Base-by-base conservation (phyloP, 176 grass and related monocot species). In the Phyllostachys edulis region DNA sequence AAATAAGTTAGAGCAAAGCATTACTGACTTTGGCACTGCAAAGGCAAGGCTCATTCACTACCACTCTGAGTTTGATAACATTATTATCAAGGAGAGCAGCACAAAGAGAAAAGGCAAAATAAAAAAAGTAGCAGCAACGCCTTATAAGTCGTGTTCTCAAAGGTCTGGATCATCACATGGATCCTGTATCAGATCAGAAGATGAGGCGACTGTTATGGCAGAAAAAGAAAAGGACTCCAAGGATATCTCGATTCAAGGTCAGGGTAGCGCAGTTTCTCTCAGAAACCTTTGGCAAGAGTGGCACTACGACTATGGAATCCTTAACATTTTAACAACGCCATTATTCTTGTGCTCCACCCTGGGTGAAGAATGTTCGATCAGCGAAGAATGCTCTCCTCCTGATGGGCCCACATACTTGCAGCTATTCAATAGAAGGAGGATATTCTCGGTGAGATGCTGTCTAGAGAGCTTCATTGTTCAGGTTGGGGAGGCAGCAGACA, bases 11-110 rank as follows among this genome's bases (percentile, higher is more conserved):
- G 89, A 95, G 71, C 66, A 92, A 63, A 93, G 92, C 70, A 93
- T 98, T 74, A 27, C 89, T 3, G 76, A 90, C 1, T 93, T 74
- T 27, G 91, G 96, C 1, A 93, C 82, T 49, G 92, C 91, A 6
- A 98, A 98, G 80, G 92, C 92, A 5, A 92, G 96, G 51, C 87
- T 98, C 32, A 89, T 98, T 83, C 96, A 98, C 74, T 98, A 95
- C 63, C 96, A 98, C 46, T 98, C 89, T 5, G 80, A 77, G 9
- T 4, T 93, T n/a, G 96, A 98, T 73, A 89, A 82, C 67, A 69
- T 73, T 87, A 61, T 95, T 39, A 84, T 95, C 26, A 93, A 82
- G 87, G 46, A 88, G 24, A 88, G 11, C 20, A 85, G 34, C 5
- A 63, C 46, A 82, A 90, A 49, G 10, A 73, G 26, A 74, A 91